Conservation (phyloP, 345 rosid genomes). For the Excoecaria cochinchinensis region DNA sequence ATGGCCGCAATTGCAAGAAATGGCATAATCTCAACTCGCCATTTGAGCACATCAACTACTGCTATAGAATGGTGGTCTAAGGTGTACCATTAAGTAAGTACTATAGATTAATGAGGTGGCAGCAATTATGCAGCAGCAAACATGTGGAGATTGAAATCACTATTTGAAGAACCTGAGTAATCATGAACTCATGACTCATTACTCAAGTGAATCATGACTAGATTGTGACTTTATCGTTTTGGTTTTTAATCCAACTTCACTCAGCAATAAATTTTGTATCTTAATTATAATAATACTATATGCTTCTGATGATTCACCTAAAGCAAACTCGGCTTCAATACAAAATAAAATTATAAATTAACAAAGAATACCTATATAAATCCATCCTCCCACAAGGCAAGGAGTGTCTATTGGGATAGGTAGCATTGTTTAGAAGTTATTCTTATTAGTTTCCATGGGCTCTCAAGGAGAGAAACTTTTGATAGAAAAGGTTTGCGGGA, state of each 20-base stretch:
- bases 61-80: background rate
- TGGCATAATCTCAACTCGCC: background rate
- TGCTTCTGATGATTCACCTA: background rate
- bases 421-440: no score
- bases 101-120: no score
- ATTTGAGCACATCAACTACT: background rate
- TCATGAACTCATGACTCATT: background rate
- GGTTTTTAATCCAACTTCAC: background rate
- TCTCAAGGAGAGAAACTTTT: slow-evolving; percentile 6
- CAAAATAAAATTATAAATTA: background rate
- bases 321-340: background rate
- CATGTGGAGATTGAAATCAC: background rate
- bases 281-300: background rate
- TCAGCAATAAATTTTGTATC: background rate
- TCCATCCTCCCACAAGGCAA: background rate
- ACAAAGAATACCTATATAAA: background rate
- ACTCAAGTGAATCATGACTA: slow-evolving; percentile 8
- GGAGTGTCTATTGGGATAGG: background rate
- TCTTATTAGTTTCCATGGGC: slow-evolving; percentile 13
- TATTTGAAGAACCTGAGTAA: background rate
- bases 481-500: slow-evolving; percentile 16
- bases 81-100: background rate
- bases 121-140: no score
- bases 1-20: background rate
- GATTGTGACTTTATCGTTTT: background rate